Conservation (phyloP, 139 green algal genomes). For the Chlorella sp. region DNA sequence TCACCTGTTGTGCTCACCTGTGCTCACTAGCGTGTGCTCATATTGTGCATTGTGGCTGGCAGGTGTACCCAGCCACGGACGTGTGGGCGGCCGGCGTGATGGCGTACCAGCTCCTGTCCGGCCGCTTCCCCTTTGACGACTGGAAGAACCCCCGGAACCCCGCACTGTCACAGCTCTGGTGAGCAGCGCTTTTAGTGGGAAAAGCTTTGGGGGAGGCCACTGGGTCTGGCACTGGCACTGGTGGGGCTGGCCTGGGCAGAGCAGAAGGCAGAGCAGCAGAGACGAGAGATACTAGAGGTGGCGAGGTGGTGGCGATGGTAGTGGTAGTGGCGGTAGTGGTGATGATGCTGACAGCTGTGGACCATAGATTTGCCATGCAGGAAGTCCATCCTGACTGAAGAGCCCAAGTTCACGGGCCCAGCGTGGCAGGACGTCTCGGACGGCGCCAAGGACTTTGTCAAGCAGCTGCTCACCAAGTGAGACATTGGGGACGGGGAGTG, state of each 20-base stretch:
- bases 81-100: conserved; percentile 87
- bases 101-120: conserved; percentile 81
- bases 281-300: too few species aligned
- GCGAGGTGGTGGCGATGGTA: background rate
- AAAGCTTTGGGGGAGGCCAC: too few species aligned
- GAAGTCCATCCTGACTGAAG: conserved; percentile 70
- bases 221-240: too few species aligned
- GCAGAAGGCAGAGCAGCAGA: too few species aligned
- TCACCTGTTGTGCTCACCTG: background rate
- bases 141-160: conserved; percentile 52
- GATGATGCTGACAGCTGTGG: too few species aligned
- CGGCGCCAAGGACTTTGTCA: conserved; percentile 77
- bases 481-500: background rate
- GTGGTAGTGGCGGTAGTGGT: too few species aligned
- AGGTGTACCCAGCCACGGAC: conserved; percentile 67
- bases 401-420: conserved; percentile 44
- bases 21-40: background rate
- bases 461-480: conserved; percentile 71
- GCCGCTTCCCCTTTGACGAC: conserved; percentile 84
- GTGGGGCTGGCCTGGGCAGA: too few species aligned
- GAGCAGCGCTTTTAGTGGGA: too few species aligned
- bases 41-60: background rate
- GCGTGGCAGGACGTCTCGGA: conserved; percentile 65
- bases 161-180: conserved; percentile 67
- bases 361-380: too few species aligned